Base-by-base conservation (phyloP, 768 basidiomycete genomes). In the Lactarius quietus region DNA sequence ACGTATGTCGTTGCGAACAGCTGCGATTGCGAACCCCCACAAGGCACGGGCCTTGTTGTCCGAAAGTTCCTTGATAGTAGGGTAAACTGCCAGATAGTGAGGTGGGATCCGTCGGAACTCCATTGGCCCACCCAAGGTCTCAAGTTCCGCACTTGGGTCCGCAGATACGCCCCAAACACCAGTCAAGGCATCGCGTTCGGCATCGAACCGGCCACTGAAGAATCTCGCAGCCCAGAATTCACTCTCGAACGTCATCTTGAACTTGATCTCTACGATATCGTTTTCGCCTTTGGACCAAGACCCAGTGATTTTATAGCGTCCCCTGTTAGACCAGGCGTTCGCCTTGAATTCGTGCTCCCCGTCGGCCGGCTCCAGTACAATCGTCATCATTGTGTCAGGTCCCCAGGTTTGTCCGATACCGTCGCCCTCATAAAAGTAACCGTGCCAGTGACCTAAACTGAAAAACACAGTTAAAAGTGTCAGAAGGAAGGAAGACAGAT, bases 21-120 rank as follows among this genome's bases (percentile, higher is more conserved):
- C 72, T 0, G 41, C 41, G 33, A 73, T 71, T 14, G 77, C 77
- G 53, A 71, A 77, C 7, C 48, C 62, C 77, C 75, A 78, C n/a
- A 73, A 57, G 8, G 74, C 72, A 14, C 70, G 72, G 6, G 75
- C n/a, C 58, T 66, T 70, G 62, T 72, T 72, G 12, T 58, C 53
- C 28, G 57, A 51, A 23, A 74, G 65, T 38, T 68, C 71, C 12
- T 65, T 51, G 23, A 74, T 71, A 3, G 71, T 58, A 3, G 76
- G 75, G 31, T 67, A 64, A 48, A 72, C 72, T 7, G 71, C 61
- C 31, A 75, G 57, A 33, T 72, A 45, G 35, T 67, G 67, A 12
- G 75, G 71, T 6, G 65, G 36, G 10, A 70, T 67, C 8, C 71
- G 63, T 60, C 71, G 73, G 63, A 75, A 71, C 51, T 74, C 60